Evolutionary conservation across 441 rosid species (phyloP).

Genomic region (Codiaeum variegatum): DNA sequence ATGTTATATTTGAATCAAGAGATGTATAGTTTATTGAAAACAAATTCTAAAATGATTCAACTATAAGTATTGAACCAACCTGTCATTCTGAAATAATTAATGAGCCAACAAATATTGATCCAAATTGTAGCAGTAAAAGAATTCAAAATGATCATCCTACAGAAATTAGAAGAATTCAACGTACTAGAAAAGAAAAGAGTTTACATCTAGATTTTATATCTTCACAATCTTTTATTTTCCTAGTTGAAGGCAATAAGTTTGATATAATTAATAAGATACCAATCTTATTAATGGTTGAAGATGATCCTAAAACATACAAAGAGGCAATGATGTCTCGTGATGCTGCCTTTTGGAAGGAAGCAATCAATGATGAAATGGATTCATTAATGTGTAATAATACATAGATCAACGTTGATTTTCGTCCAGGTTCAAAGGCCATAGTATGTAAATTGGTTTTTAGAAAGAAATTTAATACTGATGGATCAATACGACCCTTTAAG

Average conservation of each 20-base stretch:
- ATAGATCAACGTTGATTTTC: not conserved
- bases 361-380: not conserved
- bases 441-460: constrained; percentile 7
- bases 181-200: too few species aligned
- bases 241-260: not conserved
- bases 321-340: constrained; percentile 7
- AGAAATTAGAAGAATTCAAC: too few species aligned
- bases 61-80: too few species aligned
- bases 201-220: too few species aligned
- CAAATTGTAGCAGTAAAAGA: too few species aligned
- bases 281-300: not conserved
- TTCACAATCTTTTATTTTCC: too few species aligned
- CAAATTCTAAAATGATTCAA: too few species aligned
- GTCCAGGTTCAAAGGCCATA: not conserved
- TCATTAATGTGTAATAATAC: not conserved
- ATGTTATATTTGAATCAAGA: too few species aligned
- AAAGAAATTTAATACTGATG: not conserved
- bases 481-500: not conserved
- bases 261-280: not conserved
- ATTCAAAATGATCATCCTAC: too few species aligned
- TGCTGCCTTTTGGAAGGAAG: not conserved
- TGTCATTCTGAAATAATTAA: too few species aligned
- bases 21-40: too few species aligned
- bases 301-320: constrained; percentile 1
- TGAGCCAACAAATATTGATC: too few species aligned